phyloP scores from a whole-genome alignment of 2,329 filamentous ascomycete species.

The Fusarium buharicum region DNA sequence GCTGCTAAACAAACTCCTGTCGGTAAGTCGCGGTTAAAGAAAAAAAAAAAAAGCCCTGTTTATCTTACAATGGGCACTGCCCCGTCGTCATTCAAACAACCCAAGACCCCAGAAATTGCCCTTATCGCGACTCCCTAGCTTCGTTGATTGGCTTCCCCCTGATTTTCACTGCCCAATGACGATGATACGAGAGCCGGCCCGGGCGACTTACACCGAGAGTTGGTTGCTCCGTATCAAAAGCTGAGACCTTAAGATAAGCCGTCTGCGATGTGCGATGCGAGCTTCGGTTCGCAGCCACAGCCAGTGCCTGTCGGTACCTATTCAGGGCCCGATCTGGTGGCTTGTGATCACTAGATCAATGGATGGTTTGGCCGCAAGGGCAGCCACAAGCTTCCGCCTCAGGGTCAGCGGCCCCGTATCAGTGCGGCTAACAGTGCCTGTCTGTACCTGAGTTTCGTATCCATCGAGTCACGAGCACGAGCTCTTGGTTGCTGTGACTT shows the following conservation, averaged over 20 bases:
- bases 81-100: constrained; percentile 22
- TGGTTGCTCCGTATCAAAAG: constrained; percentile 35
- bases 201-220: constrained; percentile 43
- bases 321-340: constrained; percentile 44
- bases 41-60: constrained; percentile 12
- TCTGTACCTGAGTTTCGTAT: not conserved
- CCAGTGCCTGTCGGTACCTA: constrained; percentile 3
- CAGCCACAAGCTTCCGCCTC: constrained; percentile 24
- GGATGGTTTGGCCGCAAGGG: constrained; percentile 13
- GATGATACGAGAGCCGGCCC: constrained; percentile 45
- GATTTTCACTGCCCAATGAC: constrained; percentile 36
- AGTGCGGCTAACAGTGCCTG: too few relatives aligned
- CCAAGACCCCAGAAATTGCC: constrained; percentile 6
- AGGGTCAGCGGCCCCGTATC: constrained; percentile 33
- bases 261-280: not conserved
- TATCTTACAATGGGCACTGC: constrained; percentile 32
- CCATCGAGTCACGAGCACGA: constrained; percentile 31
- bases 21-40: constrained; percentile 35
- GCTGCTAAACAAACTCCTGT: constrained; percentile 29
- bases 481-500: constrained; percentile 27
- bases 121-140: constrained; percentile 35
- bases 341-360: constrained; percentile 24
- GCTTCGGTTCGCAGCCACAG: constrained; percentile 29
- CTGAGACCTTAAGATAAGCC: constrained; percentile 28
- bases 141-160: constrained; percentile 34